Conservation (phyloP, 2,329 filamentous ascomycete genomes). For the Colletotrichum sp. region DNA sequence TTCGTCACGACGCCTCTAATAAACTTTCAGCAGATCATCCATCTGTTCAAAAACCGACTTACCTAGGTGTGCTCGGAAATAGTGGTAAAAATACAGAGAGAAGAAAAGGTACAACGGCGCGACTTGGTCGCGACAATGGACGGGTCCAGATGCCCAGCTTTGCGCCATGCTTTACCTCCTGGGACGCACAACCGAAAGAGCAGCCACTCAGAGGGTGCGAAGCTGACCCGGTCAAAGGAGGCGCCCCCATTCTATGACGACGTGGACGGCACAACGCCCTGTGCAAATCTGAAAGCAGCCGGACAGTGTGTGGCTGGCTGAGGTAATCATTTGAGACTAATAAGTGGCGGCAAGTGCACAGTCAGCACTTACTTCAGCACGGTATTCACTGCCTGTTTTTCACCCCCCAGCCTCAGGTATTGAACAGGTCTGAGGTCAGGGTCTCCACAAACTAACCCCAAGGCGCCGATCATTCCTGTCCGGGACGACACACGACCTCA, state of each 20-base stretch:
- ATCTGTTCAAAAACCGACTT: neutral
- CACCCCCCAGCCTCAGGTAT: neutral
- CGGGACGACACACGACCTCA: constrained; percentile 23
- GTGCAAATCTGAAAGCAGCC: neutral
- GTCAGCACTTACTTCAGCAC: neutral
- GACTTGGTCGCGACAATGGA: neutral
- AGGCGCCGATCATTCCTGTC: constrained; percentile 19
- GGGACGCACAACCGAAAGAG: neutral
- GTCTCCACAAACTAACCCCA: neutral
- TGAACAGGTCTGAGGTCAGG: constrained; percentile 23
- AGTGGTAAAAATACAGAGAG: neutral
- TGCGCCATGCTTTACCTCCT: constrained; percentile 1
- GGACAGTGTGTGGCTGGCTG: neutral
- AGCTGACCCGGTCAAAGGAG: constrained; percentile 3
- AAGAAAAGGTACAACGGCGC: neutral
- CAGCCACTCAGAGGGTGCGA: neutral
- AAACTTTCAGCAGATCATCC: neutral
- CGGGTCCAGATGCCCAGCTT: neutral
- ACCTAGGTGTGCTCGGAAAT: neutral
- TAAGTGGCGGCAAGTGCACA: neutral
- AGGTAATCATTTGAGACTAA: neutral
- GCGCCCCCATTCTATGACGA: constrained; percentile 16
- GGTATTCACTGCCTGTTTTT: neutral
- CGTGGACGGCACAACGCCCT: neutral
- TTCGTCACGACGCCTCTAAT: neutral